Conservation (phyloP, 352 stramenopile species). For the Phytophthora agathidicida region DNA sequence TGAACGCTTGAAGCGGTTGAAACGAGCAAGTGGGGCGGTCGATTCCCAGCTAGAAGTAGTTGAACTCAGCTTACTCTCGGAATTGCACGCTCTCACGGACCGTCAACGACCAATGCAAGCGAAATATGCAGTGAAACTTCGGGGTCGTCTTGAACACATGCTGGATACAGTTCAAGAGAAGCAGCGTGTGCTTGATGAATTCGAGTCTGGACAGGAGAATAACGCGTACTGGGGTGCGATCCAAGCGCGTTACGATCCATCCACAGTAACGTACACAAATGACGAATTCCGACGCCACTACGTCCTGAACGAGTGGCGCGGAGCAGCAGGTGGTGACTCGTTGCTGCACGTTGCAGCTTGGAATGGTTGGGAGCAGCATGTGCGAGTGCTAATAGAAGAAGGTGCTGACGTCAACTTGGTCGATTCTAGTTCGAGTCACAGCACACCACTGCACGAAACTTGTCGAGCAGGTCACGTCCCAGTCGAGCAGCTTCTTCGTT, state of each 20-base stretch:
- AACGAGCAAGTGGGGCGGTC: conserved; percentile 15
- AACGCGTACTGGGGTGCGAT: conserved; percentile 32
- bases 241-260: conserved; percentile 14
- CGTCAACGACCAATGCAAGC: conserved; percentile 37
- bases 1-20: conserved; percentile 30
- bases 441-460: conserved; percentile 63
- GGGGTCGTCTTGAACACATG: conserved; percentile 28
- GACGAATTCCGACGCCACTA: conserved; percentile 19
- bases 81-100: conserved; percentile 18
- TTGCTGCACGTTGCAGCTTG: conserved; percentile 61
- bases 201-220: background rate
- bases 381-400: conserved; percentile 33
- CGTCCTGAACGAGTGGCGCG: conserved; percentile 28
- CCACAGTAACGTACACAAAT: background rate
- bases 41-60: conserved; percentile 42
- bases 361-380: conserved; percentile 42
- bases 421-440: conserved; percentile 50
- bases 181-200: conserved; percentile 36
- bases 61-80: conserved; percentile 40
- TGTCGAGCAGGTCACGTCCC: conserved; percentile 47
- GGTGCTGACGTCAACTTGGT: conserved; percentile 50
- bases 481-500: conserved; percentile 42
- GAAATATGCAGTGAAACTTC: conserved; percentile 44
- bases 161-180: conserved; percentile 26
- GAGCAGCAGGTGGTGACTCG: conserved; percentile 45